phyloP scores from a whole-genome alignment of 2,329 filamentous ascomycete species.

The Ceratocystiopsis minuta region DNA sequence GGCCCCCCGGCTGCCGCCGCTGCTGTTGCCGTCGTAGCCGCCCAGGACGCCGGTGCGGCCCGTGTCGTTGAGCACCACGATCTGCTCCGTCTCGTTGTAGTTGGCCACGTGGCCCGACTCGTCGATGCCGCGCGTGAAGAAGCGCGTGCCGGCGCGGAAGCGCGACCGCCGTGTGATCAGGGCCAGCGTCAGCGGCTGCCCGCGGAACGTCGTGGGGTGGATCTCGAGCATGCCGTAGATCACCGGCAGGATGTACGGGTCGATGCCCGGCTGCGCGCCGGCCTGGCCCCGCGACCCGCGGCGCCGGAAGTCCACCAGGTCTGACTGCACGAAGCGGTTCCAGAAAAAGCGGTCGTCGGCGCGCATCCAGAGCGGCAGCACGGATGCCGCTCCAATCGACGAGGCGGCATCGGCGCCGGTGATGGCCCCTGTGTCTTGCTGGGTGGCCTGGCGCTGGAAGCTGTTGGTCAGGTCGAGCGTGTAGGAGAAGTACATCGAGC shows the following conservation, averaged over 20 bases:
- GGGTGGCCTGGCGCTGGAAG: constrained; percentile 80
- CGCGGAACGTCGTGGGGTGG: constrained; percentile 68
- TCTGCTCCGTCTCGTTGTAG: constrained; percentile 96
- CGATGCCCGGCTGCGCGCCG: constrained; percentile 55
- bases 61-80: constrained; percentile 73
- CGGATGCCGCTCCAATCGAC: neutral
- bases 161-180: constrained; percentile 81
- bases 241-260: constrained; percentile 86
- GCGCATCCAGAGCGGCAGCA: constrained; percentile 66
- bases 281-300: constrained; percentile 42
- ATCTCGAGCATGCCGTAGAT: constrained; percentile 96
- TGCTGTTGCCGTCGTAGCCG: constrained; percentile 67
- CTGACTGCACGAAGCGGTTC: constrained; percentile 84
- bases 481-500: constrained; percentile 96
- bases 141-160: constrained; percentile 76
- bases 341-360: constrained; percentile 98
- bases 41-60: constrained; percentile 46
- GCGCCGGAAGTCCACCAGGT: constrained; percentile 75
- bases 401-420: constrained; percentile 15
- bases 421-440: constrained; percentile 31
- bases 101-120: constrained; percentile 93
- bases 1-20: constrained; percentile 35
- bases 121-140: constrained; percentile 87
- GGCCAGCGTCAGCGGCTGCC: constrained; percentile 63
- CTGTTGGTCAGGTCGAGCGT: constrained; percentile 91